Conservation (phyloP, 495 filamentous ascomycete genomes). For the Glutinoglossum americanum region DNA sequence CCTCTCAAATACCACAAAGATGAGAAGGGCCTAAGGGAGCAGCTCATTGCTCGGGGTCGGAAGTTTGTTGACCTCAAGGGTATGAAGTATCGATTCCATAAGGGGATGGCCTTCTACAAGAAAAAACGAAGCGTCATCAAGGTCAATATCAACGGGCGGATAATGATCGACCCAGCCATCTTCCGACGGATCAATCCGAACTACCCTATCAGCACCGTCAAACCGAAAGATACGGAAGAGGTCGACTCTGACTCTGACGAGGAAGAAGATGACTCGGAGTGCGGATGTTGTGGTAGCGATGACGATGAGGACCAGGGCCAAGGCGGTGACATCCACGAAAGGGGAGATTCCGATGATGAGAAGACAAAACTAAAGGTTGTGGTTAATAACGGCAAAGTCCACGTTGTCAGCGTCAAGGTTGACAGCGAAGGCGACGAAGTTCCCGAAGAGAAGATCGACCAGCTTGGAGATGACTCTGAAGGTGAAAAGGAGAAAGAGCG, state of each 20-base stretch:
- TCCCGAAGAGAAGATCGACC: conserved; percentile 40
- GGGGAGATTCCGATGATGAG: conserved; percentile 29
- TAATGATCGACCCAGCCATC: conserved; percentile 80
- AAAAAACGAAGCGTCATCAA: conserved; percentile 61
- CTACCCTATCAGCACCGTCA: conserved; percentile 60
- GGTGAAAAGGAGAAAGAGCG: conserved; percentile 20
- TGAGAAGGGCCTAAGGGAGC: conserved; percentile 35
- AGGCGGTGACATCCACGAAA: conserved; percentile 3
- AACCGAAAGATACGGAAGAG: conserved; percentile 52
- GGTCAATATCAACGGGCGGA: conserved; percentile 73
- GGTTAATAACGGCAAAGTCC: conserved; percentile 36
- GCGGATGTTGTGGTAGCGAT: conserved; percentile 23
- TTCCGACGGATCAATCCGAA: conserved; percentile 79
- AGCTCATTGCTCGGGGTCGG: conserved; percentile 67
- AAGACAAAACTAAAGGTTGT: conserved; percentile 44
- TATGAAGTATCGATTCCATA: conserved; percentile 70
- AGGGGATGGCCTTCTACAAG: conserved; percentile 67
- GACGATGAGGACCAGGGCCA: conserved; percentile 16
- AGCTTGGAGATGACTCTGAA: conserved; percentile 13
- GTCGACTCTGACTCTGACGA: conserved; percentile 29
- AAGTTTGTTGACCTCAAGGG: conserved; percentile 62
- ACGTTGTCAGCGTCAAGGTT: conserved; percentile 36
- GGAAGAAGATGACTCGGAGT: conserved; percentile 17
- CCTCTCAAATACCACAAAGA: conserved; percentile 71
- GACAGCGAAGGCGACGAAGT: conserved; percentile 42